A percentile compares a stretch with the other conserved stretches of the same genome.
phyloP scores from a whole-genome alignment of 495 filamentous ascomycete species.

The Podospora sp. region DNA sequence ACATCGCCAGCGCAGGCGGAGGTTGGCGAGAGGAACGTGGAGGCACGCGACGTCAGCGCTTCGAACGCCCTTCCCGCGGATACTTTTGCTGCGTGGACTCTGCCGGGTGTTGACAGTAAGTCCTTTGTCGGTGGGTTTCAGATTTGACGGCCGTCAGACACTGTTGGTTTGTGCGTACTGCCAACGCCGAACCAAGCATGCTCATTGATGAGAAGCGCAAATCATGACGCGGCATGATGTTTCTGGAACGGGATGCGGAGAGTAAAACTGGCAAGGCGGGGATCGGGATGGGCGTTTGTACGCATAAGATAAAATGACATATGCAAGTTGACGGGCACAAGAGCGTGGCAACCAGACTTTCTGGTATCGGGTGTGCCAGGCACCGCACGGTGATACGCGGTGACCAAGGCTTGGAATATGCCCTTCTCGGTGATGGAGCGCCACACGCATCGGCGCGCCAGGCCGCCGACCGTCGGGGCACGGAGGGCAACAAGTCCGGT shows the following conservation, averaged over 20 bases:
- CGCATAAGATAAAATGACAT: slow-evolving; percentile 21
- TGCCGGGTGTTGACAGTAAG: background rate
- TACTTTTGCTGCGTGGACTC: background rate
- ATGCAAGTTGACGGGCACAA: slow-evolving; percentile 24
- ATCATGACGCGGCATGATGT: slow-evolving; percentile 31
- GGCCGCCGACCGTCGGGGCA: background rate
- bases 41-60: background rate
- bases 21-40: background rate
- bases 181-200: slow-evolving; percentile 23
- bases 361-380: slow-evolving; percentile 17
- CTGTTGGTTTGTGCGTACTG: background rate
- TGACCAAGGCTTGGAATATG: slow-evolving; percentile 6
- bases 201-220: slow-evolving; percentile 22
- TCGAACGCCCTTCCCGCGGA: background rate
- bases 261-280: slow-evolving; percentile 2
- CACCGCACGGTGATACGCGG: background rate
- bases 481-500: background rate
- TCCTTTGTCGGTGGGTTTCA: background rate
- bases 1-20: slow-evolving; percentile 3
- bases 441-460: slow-evolving; percentile 1
- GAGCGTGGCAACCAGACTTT: slow-evolving; percentile 12
- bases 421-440: slow-evolving; percentile 8
- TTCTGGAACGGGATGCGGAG: slow-evolving; percentile 26
- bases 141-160: background rate
- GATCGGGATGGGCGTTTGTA: background rate